These are phyloP conservation scores for Talaromyces borbonicus DNA, from an alignment of 495 filamentous ascomycete genomes.

Conservation along the genomic window DNA sequence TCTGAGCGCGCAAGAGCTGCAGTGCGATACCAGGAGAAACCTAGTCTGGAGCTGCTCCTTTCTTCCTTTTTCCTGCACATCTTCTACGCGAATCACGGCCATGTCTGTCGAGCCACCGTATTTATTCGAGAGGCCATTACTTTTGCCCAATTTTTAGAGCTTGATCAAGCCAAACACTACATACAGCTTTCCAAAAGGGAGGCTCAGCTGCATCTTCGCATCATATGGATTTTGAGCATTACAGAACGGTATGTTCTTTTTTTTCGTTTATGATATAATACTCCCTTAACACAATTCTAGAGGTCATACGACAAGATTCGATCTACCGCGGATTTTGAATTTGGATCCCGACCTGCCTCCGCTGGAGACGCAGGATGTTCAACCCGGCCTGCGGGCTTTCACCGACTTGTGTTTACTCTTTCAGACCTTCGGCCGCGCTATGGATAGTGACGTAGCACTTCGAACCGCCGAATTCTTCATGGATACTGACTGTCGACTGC, in stretches of 20 bases:
- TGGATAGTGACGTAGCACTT: slow-evolving; percentile 2
- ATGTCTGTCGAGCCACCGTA: slow-evolving; percentile 4
- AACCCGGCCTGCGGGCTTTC: slow-evolving; percentile 5
- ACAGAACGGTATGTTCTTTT: slow-evolving; percentile 3
- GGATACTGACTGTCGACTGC: neutral
- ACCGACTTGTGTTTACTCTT: slow-evolving; percentile 8
- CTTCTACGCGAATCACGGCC: slow-evolving; percentile 32
- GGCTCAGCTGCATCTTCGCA: slow-evolving; percentile 6
- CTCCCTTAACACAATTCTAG: slow-evolving; percentile 2
- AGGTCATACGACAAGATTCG: slow-evolving; percentile 7
- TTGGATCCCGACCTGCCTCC: slow-evolving; percentile 4
- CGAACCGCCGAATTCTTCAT: slow-evolving; percentile 3
- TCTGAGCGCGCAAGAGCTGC: slow-evolving; percentile 6
- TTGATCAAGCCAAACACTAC: slow-evolving; percentile 5
- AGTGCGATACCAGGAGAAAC: slow-evolving; percentile 5
- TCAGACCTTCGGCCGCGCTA: slow-evolving; percentile 1
- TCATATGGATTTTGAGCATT: slow-evolving; percentile 7
- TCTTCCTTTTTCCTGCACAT: slow-evolving; percentile 37
- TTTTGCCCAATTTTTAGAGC: slow-evolving; percentile 6
- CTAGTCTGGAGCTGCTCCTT: slow-evolving; percentile 2
- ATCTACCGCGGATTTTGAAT: slow-evolving; percentile 1
- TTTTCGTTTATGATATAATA: too few species aligned
- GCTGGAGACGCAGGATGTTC: slow-evolving; percentile 5
- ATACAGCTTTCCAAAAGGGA: slow-evolving; percentile 1
- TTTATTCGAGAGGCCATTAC: slow-evolving; percentile 7